Conservation (phyloP, 2,329 filamentous ascomycete genomes). For the Venturia oleaginea region DNA sequence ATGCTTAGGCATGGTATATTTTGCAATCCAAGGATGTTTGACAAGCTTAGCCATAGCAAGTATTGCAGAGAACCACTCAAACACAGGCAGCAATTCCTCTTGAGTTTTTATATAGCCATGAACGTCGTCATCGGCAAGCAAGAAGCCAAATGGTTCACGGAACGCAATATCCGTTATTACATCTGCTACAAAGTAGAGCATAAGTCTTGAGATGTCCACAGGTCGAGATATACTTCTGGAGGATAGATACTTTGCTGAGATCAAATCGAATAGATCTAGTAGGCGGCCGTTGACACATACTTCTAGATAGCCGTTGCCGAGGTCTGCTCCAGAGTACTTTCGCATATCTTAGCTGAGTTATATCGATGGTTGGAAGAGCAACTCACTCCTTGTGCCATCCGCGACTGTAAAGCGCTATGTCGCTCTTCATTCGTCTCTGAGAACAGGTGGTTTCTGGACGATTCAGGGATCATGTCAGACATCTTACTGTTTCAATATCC, state of each 20-base stretch:
- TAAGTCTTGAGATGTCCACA: conserved; percentile 27
- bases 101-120: conserved; percentile 31
- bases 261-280: conserved; percentile 25
- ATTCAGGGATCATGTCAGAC: background rate
- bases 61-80: conserved; percentile 9
- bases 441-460: conserved; percentile 6
- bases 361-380: background rate
- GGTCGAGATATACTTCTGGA: conserved; percentile 23
- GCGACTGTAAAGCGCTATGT: conserved; percentile 1
- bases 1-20: conserved; percentile 11
- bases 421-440: conserved; percentile 10
- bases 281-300: conserved; percentile 28
- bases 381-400: conserved; percentile 12
- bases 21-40: conserved; percentile 7
- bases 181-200: conserved; percentile 33
- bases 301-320: conserved; percentile 30
- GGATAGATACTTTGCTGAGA: conserved; percentile 27
- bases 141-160: conserved; percentile 39
- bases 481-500: background rate
- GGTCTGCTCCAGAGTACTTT: conserved; percentile 21
- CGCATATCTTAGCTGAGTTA: background rate
- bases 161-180: conserved; percentile 33
- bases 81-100: conserved; percentile 7
- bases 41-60: conserved; percentile 4
- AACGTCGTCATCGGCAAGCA: conserved; percentile 39